Evolutionary conservation across 148 eudicot species (phyloP).

Genomic region (Spergularia marina): DNA sequence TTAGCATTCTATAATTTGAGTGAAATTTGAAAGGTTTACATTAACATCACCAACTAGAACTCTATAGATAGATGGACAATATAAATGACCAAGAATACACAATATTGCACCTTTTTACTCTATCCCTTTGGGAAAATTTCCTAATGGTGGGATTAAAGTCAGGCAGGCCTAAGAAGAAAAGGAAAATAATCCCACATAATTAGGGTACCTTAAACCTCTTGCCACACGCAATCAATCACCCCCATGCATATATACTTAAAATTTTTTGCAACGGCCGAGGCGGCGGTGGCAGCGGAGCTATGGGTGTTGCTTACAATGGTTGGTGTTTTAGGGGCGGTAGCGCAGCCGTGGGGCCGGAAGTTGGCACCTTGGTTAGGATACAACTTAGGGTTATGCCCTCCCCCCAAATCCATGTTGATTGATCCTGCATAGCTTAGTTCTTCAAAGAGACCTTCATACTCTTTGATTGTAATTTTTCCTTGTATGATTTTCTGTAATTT

Average conservation of each 20-base stretch:
- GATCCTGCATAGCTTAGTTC: slow-evolving; percentile 8
- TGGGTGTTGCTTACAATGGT: slow-evolving; percentile 23
- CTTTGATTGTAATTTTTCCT: background rate
- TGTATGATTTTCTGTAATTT: background rate
- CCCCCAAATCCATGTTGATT: slow-evolving; percentile 5
- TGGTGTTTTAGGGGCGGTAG: slow-evolving; percentile 23
- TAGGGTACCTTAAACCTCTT: background rate
- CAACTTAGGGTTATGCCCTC: slow-evolving; percentile 1
- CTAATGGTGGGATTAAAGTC: slow-evolving; percentile 8
- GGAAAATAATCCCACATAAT: background rate
- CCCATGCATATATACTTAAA: slow-evolving; percentile 23
- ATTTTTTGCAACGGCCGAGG: slow-evolving; percentile 17
- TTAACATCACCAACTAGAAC: background rate
- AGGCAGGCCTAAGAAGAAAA: background rate
- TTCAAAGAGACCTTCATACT: background rate
- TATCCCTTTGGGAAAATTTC: slow-evolving; percentile 8
- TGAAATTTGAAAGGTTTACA: slow-evolving; percentile 1
- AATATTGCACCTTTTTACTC: background rate
- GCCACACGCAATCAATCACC: background rate
- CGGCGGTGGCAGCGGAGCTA: slow-evolving; percentile 23
- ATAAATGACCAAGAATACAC: slow-evolving; percentile 6
- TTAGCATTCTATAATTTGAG: background rate
- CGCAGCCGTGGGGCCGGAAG: slow-evolving; percentile 25
- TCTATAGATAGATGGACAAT: slow-evolving; percentile 16
- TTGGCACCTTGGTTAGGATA: slow-evolving; percentile 26